Evolutionary conservation across 1,284 basidiomycete genomes (phyloP), one percentile per base, ranked within the genome.

Genomic region (Apiotrichum mycotoxinovorans): DNA sequence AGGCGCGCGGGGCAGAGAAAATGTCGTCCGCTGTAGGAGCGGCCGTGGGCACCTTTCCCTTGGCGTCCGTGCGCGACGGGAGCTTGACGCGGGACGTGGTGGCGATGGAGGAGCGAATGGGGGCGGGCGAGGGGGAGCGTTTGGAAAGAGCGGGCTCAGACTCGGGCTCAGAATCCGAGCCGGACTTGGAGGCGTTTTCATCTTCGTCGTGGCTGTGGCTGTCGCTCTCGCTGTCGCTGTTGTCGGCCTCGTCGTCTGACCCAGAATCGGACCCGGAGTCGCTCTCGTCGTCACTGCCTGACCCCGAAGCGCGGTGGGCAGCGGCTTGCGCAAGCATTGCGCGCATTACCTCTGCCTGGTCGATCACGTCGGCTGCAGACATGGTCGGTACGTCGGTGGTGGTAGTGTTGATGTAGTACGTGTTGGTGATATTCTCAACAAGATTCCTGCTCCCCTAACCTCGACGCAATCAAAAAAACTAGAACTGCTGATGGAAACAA

Each of bases 1-100:
- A 75, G 1, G 83, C 76, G 2, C 87, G 87, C 49, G 93, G 83
- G 2, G 86, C 86, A 42, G 50, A 51, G 37, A 62, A 58, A 2
- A 46, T 23, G 38, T 56, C 50, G 22, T 27, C 30, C 9, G 30
- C 33, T 78, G 72, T 58, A 87, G 35, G 57, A 43, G 51, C 25
- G 25, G 54, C n/a, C n/a, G 52, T 43, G n/a, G 62, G 20, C 8
- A 56, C 63, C 40, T 60, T 57, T 42, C 58, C 56, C 35, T 57
- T 52, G 0, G 34, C 46, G 43, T 58, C 49, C 5, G 47, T 15
- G 42, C 59, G 58, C 3, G 66, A 62, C 9, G 62, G 52, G 22
- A 63, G 52, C 25, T 56, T 66, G 33, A 68, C 61, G 25, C 70
- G 60, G 4, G 68, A 70, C 3, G 66, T 62, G 0, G 68, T 57